These are phyloP conservation scores for Paramecium caudatum DNA, from an alignment of 73 alveolate species.

Conservation along the genomic window DNA sequence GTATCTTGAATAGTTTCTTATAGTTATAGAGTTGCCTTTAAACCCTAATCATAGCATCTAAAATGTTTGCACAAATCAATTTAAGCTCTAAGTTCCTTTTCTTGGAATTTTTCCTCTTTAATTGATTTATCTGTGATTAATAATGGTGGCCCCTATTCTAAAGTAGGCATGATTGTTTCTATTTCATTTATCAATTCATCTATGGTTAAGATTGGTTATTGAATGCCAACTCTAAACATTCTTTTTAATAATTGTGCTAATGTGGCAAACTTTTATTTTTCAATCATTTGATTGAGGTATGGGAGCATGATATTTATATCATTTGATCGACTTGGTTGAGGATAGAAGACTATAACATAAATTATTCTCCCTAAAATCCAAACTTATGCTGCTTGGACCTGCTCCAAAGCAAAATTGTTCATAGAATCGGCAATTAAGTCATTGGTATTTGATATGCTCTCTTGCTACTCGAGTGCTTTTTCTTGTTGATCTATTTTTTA, in stretches of 20 bases:
- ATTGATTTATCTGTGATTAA: constrained; percentile 15
- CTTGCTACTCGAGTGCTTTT: background rate
- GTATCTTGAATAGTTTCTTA: background rate
- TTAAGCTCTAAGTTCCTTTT: background rate
- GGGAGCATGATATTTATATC: constrained; percentile 10
- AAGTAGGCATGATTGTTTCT: background rate
- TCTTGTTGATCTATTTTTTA: constrained; percentile 20
- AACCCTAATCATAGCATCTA: constrained; percentile 24
- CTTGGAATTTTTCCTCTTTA: background rate
- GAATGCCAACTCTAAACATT: constrained; percentile 29
- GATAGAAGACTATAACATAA: constrained; percentile 14
- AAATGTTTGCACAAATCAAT: constrained; percentile 43
- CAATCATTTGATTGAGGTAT: constrained; percentile 29
- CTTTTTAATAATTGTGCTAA: background rate
- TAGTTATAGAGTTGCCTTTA: background rate
- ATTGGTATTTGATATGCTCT: background rate
- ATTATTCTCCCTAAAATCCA: constrained; percentile 45
- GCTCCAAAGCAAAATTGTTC: background rate
- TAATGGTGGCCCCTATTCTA: background rate
- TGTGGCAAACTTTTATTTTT: background rate
- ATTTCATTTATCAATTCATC: constrained; percentile 21
- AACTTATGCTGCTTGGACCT: background rate
- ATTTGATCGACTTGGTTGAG: constrained; percentile 1
- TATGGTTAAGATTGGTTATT: background rate
- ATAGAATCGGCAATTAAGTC: background rate